Evolutionary conservation across 176 grass and related monocot species (phyloP).

Genomic region (Rhynchospora tenuis): DNA sequence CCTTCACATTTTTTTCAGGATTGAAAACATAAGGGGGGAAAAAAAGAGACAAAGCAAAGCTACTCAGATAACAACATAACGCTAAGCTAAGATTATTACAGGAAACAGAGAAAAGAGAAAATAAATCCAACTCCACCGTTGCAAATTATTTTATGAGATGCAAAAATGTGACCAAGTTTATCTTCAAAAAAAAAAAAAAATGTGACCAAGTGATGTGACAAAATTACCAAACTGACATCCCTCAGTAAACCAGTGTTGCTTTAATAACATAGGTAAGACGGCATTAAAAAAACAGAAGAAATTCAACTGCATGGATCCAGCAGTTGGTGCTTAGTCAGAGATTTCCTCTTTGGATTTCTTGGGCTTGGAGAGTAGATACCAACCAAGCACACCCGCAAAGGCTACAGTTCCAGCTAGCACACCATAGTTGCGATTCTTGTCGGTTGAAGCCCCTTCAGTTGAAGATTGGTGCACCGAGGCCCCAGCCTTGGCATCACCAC

Average conservation of each 20-base stretch:
- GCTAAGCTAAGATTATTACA: neutral
- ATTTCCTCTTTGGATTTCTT: conserved; percentile 59
- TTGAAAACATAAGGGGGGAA: neutral
- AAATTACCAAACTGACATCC: neutral
- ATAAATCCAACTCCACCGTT: neutral
- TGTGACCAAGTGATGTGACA: neutral
- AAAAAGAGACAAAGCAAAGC: neutral
- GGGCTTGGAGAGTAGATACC: conserved; percentile 84
- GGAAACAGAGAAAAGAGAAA: neutral
- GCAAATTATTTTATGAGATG: neutral
- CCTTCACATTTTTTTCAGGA: neutral
- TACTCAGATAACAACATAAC: neutral
- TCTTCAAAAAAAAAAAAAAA: no score
- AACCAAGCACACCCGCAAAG: conserved; percentile 53
- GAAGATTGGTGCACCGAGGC: conserved; percentile 19
- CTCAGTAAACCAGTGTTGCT: neutral
- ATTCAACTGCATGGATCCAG: conserved; percentile 2
- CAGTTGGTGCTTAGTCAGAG: conserved; percentile 16
- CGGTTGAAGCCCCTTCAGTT: conserved; percentile 43
- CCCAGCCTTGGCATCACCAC: conserved; percentile 18
- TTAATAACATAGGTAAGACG: neutral
- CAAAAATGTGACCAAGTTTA: neutral
- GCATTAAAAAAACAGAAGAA: conserved; percentile 4
- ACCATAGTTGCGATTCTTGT: conserved; percentile 72
- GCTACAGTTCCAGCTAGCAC: conserved; percentile 60